Percentiles rank a stretch among this genome's conserved stretches.
Evolutionary conservation across 1,139 yeast genomes (phyloP).

Genomic region (Candida labiduridarum): DNA sequence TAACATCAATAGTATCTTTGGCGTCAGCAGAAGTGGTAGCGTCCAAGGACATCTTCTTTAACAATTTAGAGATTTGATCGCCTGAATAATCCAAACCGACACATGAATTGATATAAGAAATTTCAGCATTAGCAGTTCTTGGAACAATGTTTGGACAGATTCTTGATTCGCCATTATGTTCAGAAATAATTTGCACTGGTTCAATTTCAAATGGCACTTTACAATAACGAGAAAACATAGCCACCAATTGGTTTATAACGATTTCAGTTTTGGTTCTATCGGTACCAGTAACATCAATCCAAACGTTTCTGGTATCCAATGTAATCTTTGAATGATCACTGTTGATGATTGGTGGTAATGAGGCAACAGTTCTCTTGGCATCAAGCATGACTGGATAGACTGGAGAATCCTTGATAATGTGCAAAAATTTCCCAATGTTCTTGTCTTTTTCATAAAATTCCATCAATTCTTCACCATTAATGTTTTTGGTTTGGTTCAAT

Average conservation of each 20-base stretch:
- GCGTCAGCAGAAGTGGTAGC: slow-evolving; percentile 58
- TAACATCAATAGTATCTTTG: slow-evolving; percentile 61
- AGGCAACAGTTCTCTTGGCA: slow-evolving; percentile 74
- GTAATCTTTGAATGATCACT: slow-evolving; percentile 89
- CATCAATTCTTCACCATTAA: slow-evolving; percentile 80
- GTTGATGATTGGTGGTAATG: slow-evolving; percentile 97
- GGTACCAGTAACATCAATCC: slow-evolving; percentile 93
- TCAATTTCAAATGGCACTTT: slow-evolving; percentile 78
- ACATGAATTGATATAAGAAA: slow-evolving; percentile 87
- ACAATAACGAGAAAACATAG: slow-evolving; percentile 93
- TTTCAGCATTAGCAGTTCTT: slow-evolving; percentile 73
- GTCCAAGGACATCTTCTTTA: slow-evolving; percentile 78
- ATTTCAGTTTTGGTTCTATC: slow-evolving; percentile 91
- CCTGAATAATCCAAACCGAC: slow-evolving; percentile 76
- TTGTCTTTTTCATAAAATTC: slow-evolving; percentile 90
- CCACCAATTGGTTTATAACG: slow-evolving; percentile 87
- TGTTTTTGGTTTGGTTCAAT: slow-evolving; percentile 76
- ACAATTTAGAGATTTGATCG: slow-evolving; percentile 66
- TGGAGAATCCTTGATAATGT: slow-evolving; percentile 84
- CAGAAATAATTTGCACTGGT: slow-evolving; percentile 83
- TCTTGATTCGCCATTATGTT: slow-evolving; percentile 79
- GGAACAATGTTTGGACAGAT: slow-evolving; percentile 72
- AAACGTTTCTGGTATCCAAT: slow-evolving; percentile 80
- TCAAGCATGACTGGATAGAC: slow-evolving; percentile 91
- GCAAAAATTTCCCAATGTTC: slow-evolving; percentile 86